Evolutionary conservation across 2,329 filamentous ascomycete genomes (phyloP), one percentile per base, ranked within the genome.

Genomic region (Fusarium cyanostomum): DNA sequence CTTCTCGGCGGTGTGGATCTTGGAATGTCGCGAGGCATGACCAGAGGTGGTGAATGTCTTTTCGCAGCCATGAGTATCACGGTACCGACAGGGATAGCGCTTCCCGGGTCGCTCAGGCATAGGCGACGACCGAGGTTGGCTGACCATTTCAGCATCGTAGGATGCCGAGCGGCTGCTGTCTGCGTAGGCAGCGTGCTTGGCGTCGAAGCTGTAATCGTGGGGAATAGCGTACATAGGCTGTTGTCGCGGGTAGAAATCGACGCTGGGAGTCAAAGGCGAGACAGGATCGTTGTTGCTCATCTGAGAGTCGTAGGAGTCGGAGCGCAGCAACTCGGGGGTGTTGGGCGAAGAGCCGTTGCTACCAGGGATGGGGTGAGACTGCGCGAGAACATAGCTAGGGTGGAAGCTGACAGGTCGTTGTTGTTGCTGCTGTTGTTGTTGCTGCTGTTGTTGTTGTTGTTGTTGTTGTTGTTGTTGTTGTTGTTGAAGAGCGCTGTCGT

Each of bases 1-100:
- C 79, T 94, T 94, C 77, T 92, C 90, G 44, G 89, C 89, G 1
- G 89, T 92, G 79, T 94, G 91, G 71, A 92, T 93, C 76, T 93
- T 93, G 58, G 90, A 91, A 74, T 94, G 91, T 35, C 91, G 88
- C 38, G 91, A 92, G n/a, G 92, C 90, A 71, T 94, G 91, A 38
- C 91, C 91, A 0, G 91, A 94, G 3, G 91, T 94, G 56, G 91
- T 94, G 74, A 94, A 94, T 10, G 87, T 92, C 79, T 92, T 92
- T 70, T 85, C 86, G 79, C 91, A 94, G 35, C 86, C 85, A 68
- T 87, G 89, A 48, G 83, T 84, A 62, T 92, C 89, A 30, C 88
- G 86, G 72, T 89, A 89, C 21, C 89, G 88, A 74, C 90, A 93
- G 2, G 89, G 89, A 69, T 91, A 92, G 56, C 89, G 84, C 85